Percentiles rank a stretch among this genome's conserved stretches.
phyloP scores from a whole-genome alignment of 306 rosid genomes.

The Neltuma alba region DNA sequence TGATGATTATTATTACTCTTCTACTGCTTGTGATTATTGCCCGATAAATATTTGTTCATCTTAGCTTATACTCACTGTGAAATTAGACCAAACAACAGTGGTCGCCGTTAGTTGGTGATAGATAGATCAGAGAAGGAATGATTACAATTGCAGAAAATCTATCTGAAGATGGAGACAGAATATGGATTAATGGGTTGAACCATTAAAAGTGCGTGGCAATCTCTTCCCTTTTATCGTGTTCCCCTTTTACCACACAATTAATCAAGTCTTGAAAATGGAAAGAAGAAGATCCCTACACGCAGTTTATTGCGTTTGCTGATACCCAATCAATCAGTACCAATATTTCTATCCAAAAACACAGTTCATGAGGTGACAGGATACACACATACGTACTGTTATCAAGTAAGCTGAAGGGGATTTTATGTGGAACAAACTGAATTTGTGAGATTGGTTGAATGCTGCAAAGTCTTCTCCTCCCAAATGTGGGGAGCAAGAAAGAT shows the following conservation, averaged over 20 bases:
- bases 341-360: neutral
- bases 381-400: neutral
- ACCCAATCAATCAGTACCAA: neutral
- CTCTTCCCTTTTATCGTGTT: neutral
- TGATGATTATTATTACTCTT: neutral
- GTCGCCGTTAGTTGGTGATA: conserved; percentile 22
- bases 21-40: neutral
- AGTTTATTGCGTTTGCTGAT: neutral
- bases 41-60: neutral
- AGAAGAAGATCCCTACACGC: neutral
- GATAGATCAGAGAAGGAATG: conserved; percentile 1
- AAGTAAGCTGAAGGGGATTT: neutral
- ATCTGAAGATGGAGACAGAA: conserved; percentile 1
- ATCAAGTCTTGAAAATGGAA: neutral
- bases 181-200: conserved; percentile 15
- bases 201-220: conserved; percentile 30
- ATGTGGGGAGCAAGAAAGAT: neutral
- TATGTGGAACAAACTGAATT: neutral
- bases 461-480: neutral
- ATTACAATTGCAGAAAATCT: conserved; percentile 37
- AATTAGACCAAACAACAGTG: conserved; percentile 38
- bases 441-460: neutral
- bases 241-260: neutral
- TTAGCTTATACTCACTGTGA: neutral
- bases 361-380: neutral